Conservation (phyloP, 257 asterid species). For the Solanum virginianum region DNA sequence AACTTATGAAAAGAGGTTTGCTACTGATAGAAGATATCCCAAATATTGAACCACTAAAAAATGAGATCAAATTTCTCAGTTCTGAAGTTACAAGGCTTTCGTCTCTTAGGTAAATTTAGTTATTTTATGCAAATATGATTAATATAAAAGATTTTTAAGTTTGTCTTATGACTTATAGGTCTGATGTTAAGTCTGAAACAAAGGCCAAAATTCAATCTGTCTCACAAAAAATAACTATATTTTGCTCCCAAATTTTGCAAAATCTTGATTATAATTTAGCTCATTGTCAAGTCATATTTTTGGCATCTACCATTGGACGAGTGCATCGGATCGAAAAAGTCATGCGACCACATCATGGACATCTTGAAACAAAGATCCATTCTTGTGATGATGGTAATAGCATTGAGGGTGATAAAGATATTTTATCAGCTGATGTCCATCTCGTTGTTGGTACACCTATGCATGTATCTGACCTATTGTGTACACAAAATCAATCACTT, state of each 20-base stretch:
- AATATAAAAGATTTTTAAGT: not conserved
- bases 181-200: constrained; percentile 71
- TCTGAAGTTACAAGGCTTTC: constrained; percentile 43
- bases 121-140: not conserved
- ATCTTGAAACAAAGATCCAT: not conserved
- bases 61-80: constrained; percentile 52
- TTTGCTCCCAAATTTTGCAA: not conserved
- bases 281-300: not conserved
- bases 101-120: constrained; percentile 52
- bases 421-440: not conserved
- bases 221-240: not conserved
- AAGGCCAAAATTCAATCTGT: constrained; percentile 27
- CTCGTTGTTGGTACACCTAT: not conserved
- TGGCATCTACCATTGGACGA: not conserved
- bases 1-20: constrained; percentile 57
- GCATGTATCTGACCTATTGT: not conserved
- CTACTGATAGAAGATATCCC: constrained; percentile 78
- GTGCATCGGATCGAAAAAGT: not conserved
- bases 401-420: not conserved
- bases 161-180: constrained; percentile 25
- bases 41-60: constrained; percentile 54
- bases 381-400: not conserved
- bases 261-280: not conserved
- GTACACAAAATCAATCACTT: not conserved
- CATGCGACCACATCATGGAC: not conserved